A percentile compares a stretch with the other conserved stretches of the same genome.
Conservation (phyloP, 306 rosid genomes). For the Morella rubra region DNA sequence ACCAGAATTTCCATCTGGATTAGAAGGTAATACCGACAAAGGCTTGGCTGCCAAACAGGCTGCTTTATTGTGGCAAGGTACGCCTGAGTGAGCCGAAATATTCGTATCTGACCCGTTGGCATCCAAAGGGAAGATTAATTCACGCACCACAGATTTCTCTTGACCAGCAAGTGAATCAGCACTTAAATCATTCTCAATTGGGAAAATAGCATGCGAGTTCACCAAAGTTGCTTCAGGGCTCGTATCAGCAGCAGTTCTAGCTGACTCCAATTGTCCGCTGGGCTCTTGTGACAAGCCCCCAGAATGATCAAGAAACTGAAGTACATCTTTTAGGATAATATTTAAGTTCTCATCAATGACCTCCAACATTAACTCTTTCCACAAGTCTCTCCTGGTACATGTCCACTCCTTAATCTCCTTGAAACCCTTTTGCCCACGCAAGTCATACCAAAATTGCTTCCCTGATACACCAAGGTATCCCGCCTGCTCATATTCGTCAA, state of each 20-base stretch:
- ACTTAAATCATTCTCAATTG: not conserved
- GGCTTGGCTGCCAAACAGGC: conserved; percentile 27
- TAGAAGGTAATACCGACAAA: conserved; percentile 6
- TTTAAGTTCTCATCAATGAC: conserved; percentile 47
- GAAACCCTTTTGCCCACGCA: conserved; percentile 43
- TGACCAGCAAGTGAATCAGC: conserved; percentile 8
- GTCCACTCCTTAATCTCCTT: conserved; percentile 63
- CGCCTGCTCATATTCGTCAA: conserved; percentile 51
- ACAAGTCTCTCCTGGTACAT: conserved; percentile 43
- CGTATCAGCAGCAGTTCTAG: conserved; percentile 14
- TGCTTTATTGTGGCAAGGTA: conserved; percentile 20
- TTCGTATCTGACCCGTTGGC: conserved; percentile 14
- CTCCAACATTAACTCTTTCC: conserved; percentile 54
- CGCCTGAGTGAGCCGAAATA: conserved; percentile 2
- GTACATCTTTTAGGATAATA: conserved; percentile 38
- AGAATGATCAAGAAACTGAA: conserved; percentile 30
- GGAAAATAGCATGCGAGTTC: not conserved
- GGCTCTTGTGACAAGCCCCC: conserved; percentile 27
- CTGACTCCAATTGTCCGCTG: conserved; percentile 23
- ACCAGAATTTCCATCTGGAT: conserved; percentile 28
- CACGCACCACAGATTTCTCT: conserved; percentile 24
- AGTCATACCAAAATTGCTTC: conserved; percentile 87
- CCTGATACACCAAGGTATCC: conserved; percentile 49
- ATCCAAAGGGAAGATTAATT: conserved; percentile 9
- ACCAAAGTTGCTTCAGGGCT: not conserved